Evolutionary conservation across 805 yeast species (phyloP), one percentile per base, ranked within the genome.

Genomic region (Sugiyamaella smithiae): DNA sequence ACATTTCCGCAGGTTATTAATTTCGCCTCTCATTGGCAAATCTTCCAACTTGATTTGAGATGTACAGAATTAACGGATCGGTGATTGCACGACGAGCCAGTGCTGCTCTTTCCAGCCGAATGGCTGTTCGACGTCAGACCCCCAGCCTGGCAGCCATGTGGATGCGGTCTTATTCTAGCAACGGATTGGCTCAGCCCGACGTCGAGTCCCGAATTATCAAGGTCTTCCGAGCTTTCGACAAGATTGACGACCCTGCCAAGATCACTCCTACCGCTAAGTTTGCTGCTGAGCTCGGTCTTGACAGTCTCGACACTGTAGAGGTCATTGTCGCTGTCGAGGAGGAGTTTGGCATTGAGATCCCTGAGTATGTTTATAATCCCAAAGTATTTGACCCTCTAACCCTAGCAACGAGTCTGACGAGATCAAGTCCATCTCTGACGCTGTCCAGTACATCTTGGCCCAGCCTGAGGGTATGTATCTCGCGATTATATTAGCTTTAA

Each of bases 241-340:
- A 82, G 70, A 43, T 52, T 40, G 31, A 44, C 40, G 46, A 50
- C 33, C 52, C 48, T 33, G 46, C 56, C 26, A 46, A 63, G 66
- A 65, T 73, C 45, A 65, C 73, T 22, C 62, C 71, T 31, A 63
- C 65, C 53, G 66, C 75, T 32, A 57, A 64, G 38, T 64, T 72
- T 50, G 60, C 71, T 49, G 59, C 61, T 26, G 95, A 85, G 63
- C 75, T 85, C 60, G 88, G 88, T 14, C 76, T 85, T 66, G 97
- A 90, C 69, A 87, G 96, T 2, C 77, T 90, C 57, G 97, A 90
- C 66, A 84, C 90, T 57, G 95, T 89, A 53, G 97, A 90, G 72
- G 90, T 93, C 49, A 76, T 90, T 56, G 95, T 90, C 69, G 96
- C 96, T 49, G 81, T 90, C 63, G 97, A 90, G 73, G 96, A 88